Conservation (phyloP, 148 eudicot species). For the Spergularia bocconei region DNA sequence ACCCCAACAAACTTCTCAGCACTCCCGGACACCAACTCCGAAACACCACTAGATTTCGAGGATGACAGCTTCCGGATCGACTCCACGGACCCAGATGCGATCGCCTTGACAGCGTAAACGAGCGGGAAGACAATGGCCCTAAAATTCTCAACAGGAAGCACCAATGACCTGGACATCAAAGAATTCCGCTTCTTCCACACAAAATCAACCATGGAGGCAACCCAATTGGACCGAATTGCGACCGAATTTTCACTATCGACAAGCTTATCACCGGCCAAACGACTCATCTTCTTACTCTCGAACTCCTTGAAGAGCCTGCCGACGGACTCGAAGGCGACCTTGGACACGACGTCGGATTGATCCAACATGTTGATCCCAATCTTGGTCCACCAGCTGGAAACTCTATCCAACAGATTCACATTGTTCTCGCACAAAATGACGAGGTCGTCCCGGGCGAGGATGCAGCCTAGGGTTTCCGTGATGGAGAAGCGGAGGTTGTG, state of each 20-base stretch:
- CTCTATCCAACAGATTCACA: conserved; percentile 66
- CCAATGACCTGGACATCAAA: conserved; percentile 69
- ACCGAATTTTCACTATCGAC: conserved; percentile 95
- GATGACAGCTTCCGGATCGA: conserved; percentile 66
- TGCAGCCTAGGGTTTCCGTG: conserved; percentile 86
- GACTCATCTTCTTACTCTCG: conserved; percentile 83
- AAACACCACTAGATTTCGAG: conserved; percentile 28
- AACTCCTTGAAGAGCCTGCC: conserved; percentile 91
- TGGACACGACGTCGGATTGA: conserved; percentile 60
- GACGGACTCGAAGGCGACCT: conserved; percentile 78
- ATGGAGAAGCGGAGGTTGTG: conserved; percentile 66
- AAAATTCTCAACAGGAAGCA: conserved; percentile 85
- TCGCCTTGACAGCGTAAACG: conserved; percentile 88
- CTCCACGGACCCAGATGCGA: conserved; percentile 84
- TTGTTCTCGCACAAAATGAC: conserved; percentile 80
- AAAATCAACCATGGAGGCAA: conserved; percentile 80
- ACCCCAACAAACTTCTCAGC: conserved; percentile 93
- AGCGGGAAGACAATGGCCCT: conserved; percentile 69
- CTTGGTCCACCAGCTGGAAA: conserved; percentile 78
- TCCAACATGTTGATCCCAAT: conserved; percentile 83
- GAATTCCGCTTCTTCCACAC: conserved; percentile 79
- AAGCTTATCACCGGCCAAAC: conserved; percentile 92
- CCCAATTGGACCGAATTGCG: conserved; percentile 87
- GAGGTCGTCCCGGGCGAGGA: conserved; percentile 81
- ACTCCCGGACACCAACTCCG: conserved; percentile 42